A percentile compares a stretch with the other conserved stretches of the same genome.
Conservation (phyloP, 768 basidiomycete genomes). For the Russula dissimulans region DNA sequence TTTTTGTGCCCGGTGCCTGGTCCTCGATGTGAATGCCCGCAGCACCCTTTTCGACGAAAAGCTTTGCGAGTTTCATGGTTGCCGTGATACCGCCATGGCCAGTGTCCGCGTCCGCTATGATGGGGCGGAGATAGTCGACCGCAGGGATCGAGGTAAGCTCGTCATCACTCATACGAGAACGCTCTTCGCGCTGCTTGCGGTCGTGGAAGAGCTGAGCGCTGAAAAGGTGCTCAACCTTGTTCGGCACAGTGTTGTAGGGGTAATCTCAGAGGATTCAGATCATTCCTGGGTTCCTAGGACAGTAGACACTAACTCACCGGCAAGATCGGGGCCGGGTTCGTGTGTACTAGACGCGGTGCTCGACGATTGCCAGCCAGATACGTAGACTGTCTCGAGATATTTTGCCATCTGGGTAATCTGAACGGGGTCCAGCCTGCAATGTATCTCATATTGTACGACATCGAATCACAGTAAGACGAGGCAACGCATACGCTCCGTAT, state of each 20-base stretch:
- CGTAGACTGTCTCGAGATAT: slow-evolving; percentile 96
- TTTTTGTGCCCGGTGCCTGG: slow-evolving; percentile 96
- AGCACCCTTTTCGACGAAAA: slow-evolving; percentile 98
- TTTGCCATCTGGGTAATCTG: slow-evolving; percentile 99
- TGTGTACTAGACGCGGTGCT: slow-evolving; percentile 90
- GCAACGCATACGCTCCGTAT: slow-evolving; percentile 82
- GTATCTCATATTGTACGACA: background rate
- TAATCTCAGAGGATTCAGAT: slow-evolving; percentile 50
- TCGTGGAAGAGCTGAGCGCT: slow-evolving; percentile 99
- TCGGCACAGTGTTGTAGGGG: slow-evolving; percentile 96
- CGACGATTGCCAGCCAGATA: slow-evolving; percentile 93
- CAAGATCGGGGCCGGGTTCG: slow-evolving; percentile 97
- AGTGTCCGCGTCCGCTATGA: slow-evolving; percentile 96
- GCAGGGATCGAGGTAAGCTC: slow-evolving; percentile 61
- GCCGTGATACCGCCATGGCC: slow-evolving; percentile 98
- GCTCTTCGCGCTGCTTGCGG: slow-evolving; percentile 85
- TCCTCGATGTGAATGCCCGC: slow-evolving; percentile 98
- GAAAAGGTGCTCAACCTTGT: slow-evolving; percentile 98
- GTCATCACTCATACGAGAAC: slow-evolving; percentile 57
- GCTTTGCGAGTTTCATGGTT: slow-evolving; percentile 95
- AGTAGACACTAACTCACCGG: slow-evolving; percentile 44
- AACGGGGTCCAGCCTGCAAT: slow-evolving; percentile 84
- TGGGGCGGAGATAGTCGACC: slow-evolving; percentile 87
- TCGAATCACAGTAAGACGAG: background rate
- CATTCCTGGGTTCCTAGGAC: background rate